These are phyloP conservation scores for Mucor piriformis DNA, from an alignment of 371 early-diverging fungal species.

Conservation along the genomic window DNA sequence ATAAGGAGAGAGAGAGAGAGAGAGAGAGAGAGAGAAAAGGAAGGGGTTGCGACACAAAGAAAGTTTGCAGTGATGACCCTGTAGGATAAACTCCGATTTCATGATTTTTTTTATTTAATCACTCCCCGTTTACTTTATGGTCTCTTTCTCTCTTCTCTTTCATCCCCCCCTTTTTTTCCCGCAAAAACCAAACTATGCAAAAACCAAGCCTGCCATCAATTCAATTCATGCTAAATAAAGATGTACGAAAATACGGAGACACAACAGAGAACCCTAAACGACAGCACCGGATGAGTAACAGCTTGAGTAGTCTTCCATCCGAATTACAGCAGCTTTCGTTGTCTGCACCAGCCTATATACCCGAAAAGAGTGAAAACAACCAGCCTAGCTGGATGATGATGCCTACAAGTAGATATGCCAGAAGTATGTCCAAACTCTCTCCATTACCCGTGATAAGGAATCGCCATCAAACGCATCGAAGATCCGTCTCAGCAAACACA, in stretches of 20 bases:
- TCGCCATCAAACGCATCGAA: constrained; percentile 25
- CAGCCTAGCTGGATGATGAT: constrained; percentile 24
- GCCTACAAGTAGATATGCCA: constrained; percentile 12
- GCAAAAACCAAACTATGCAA: constrained; percentile 10
- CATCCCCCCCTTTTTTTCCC: not conserved
- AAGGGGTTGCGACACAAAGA: too few species aligned
- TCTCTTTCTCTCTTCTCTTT: not conserved
- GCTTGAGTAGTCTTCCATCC: constrained; percentile 27
- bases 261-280: not conserved
- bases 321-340: constrained; percentile 34
- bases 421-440: constrained; percentile 22
- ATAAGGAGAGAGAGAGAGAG: too few species aligned
- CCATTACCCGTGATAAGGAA: not conserved
- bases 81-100: too few species aligned
- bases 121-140: too few species aligned
- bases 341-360: constrained; percentile 24
- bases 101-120: too few species aligned
- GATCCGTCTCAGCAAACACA: constrained; percentile 29
- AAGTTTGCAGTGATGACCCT: too few species aligned
- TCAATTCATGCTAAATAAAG: constrained; percentile 22
- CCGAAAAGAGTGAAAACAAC: constrained; percentile 18
- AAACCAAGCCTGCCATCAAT: constrained; percentile 35
- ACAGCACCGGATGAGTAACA: constrained; percentile 5
- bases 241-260: not conserved
- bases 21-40: too few species aligned